phyloP scores from a whole-genome alignment of 2,329 filamentous ascomycete species.

The Trichoderma afroharzianum region DNA sequence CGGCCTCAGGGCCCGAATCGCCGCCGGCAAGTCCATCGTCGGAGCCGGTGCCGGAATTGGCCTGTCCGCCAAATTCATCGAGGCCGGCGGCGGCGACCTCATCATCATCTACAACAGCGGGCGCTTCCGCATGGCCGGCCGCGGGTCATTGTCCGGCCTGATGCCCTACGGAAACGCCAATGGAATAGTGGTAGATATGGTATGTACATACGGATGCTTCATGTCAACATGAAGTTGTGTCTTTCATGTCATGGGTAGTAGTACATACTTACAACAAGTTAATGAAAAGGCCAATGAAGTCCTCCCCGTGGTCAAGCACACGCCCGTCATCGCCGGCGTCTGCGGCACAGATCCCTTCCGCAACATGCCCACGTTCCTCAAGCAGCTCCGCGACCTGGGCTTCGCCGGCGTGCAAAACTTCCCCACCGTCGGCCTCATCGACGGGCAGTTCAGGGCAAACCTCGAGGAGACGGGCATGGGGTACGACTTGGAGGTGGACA shows the following conservation, averaged over 20 bases:
- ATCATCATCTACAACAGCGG: constrained; percentile 73
- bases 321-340: constrained; percentile 66
- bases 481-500: constrained; percentile 62
- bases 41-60: constrained; percentile 70
- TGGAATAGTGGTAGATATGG: constrained; percentile 67
- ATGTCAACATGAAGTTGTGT: too few relatives aligned
- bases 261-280: not conserved
- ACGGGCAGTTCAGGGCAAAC: constrained; percentile 63
- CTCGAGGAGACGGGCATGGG: constrained; percentile 72
- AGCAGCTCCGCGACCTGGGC: constrained; percentile 57
- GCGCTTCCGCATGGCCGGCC: constrained; percentile 68
- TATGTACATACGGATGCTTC: constrained; percentile 21
- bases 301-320: constrained; percentile 59
- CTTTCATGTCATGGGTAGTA: not conserved
- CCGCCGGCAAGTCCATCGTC: constrained; percentile 56
- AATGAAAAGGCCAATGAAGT: constrained; percentile 55
- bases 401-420: constrained; percentile 72
- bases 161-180: constrained; percentile 72
- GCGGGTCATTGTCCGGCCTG: constrained; percentile 64
- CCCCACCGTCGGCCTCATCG: constrained; percentile 67
- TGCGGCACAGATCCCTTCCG: constrained; percentile 69
- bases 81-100: constrained; percentile 63
- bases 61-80: constrained; percentile 67
- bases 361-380: constrained; percentile 57
- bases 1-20: constrained; percentile 51